Evolutionary conservation across 2,329 filamentous ascomycete species (phyloP), one percentile per base, ranked within the genome.

Genomic region (Trichocomaceae sp.): DNA sequence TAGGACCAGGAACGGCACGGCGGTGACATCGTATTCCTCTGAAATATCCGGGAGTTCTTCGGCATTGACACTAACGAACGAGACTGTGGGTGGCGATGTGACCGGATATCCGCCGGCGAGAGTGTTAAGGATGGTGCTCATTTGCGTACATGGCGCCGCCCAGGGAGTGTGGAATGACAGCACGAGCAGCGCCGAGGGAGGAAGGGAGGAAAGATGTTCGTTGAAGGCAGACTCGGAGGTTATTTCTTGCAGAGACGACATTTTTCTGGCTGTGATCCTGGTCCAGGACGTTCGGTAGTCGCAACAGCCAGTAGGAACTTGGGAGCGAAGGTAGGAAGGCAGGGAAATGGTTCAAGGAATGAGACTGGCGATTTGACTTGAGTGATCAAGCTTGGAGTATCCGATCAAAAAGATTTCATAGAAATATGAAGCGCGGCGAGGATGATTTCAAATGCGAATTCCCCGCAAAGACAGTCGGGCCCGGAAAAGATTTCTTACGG

Each of bases 111-210:
- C 90, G 66, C 84, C 83, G 61, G 92, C 91, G 61, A 99, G 87
- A 20, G 90, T 87, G 67, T 83, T 80, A 61, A 99, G 83, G 63
- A 97, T 87, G 50, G 85, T 87, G 62, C 83, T 83, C 91, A 97
- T 97, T 75, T 96, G 90, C 60, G 88, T 85, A 78, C 93, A 97
- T 46, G 93, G 93, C 57, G 90, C 90, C 29, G 93, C 93, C 93
- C 93, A 99, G 61, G 91, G 88, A 19, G 93, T 90, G 72, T 97
- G 88, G 79, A 99, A 99, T 70, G 91, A 96, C 68, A 95, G 83
- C 66, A 96, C 80, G 59, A 92, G 79, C 57, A 96, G 83, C 15
- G 87, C 83, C 15, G 84, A 81, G 1, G 85, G 68, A 10, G 88
- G 82, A 13, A 91, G 79, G 42, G 83, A 79, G 59, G 79, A 77